A percentile compares a stretch with the other conserved stretches of the same genome.
phyloP scores from a whole-genome alignment of 805 yeast genomes.

The Suhomyces xylopsoci region DNA sequence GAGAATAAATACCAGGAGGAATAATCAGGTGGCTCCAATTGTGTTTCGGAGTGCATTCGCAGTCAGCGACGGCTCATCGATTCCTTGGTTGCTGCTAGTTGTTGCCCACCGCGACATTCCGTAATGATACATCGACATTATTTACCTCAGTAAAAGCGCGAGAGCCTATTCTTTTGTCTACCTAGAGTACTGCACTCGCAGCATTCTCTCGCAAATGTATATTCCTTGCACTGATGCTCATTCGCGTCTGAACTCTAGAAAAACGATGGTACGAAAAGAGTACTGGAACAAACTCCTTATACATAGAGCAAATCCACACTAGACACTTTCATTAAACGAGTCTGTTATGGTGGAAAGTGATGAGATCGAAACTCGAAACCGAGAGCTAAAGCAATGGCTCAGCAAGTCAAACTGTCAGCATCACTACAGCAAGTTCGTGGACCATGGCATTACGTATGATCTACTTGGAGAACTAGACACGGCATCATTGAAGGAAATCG shows the following conservation, averaged over 20 bases:
- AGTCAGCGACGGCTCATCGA: background rate
- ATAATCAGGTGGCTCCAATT: background rate
- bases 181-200: background rate
- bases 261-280: background rate
- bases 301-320: background rate
- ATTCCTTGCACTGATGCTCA: background rate
- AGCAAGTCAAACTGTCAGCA: conserved; percentile 33
- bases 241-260: background rate
- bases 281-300: background rate
- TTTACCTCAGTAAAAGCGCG: too few relatives aligned
- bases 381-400: conserved; percentile 37
- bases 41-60: background rate
- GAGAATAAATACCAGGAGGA: background rate
- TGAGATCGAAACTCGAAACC: background rate
- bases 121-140: background rate
- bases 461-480: conserved; percentile 60
- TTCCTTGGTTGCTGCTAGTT: too few relatives aligned
- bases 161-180: too few relatives aligned
- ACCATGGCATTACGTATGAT: conserved; percentile 56
- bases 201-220: background rate
- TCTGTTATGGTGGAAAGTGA: conserved; percentile 1
- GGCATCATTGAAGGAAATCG: conserved; percentile 65
- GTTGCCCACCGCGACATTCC: background rate
- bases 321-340: background rate
- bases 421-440: conserved; percentile 31